Conservation (phyloP, 108 stramenopile genomes). For the Skeletonema grethae region DNA sequence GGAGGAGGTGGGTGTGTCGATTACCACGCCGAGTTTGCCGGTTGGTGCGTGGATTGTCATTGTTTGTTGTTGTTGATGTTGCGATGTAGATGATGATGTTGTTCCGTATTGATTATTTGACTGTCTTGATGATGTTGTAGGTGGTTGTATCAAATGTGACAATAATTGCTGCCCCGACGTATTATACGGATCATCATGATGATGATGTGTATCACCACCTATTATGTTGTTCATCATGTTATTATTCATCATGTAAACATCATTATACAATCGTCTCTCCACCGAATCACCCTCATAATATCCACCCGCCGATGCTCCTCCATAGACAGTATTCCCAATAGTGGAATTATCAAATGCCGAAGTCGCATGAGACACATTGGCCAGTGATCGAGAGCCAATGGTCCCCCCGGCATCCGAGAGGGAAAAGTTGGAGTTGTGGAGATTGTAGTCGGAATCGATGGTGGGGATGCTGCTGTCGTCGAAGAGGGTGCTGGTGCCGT, state of each 20-base stretch:
- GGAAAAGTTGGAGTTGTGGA: conserved; percentile 2
- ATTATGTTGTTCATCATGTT: too few relatives aligned
- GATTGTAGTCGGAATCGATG: conserved; percentile 1
- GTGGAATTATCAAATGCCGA: neutral
- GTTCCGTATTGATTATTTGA: too few relatives aligned
- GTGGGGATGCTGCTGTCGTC: conserved; percentile 10
- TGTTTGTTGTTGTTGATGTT: too few relatives aligned
- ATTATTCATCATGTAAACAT: neutral
- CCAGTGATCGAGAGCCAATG: neutral
- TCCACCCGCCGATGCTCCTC: neutral
- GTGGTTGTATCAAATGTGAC: neutral
- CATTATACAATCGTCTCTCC: neutral
- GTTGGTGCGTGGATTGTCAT: conserved; percentile 39
- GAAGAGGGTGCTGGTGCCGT: neutral
- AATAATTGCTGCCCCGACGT: neutral
- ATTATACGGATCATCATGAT: too few relatives aligned
- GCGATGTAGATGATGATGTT: too few relatives aligned
- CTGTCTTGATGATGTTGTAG: neutral
- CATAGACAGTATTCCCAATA: neutral
- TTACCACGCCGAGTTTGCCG: conserved; percentile 44
- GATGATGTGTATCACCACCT: too few relatives aligned
- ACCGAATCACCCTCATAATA: neutral
- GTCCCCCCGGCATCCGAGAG: conserved; percentile 1
- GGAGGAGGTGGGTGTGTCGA: conserved; percentile 31
- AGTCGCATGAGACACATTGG: neutral